These are phyloP conservation scores for Eimeria sp. DNA, from an alignment of 169 alveolate genomes.

Conservation along the genomic window DNA sequence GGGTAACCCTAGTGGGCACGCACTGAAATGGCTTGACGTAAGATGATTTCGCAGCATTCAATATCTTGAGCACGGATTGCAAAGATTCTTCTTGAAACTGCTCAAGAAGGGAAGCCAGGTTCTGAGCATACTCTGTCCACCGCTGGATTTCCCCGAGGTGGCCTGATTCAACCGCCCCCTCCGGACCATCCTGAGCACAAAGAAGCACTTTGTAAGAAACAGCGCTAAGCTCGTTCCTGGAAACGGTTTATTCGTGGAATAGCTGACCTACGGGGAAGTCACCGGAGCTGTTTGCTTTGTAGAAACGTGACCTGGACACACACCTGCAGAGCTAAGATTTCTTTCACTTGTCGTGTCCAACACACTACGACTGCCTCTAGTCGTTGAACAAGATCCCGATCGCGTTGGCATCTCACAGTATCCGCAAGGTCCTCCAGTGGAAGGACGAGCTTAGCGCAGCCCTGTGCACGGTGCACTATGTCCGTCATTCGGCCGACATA, in stretches of 20 bases:
- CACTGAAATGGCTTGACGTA: slow-evolving; percentile 91
- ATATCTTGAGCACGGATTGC: slow-evolving; percentile 90
- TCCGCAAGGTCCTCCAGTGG: slow-evolving; percentile 96
- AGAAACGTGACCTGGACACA: not conserved
- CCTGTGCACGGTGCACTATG: slow-evolving; percentile 71
- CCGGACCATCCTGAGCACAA: slow-evolving; percentile 56
- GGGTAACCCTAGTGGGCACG: slow-evolving; percentile 7
- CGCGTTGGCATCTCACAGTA: slow-evolving; percentile 93
- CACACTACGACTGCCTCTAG: slow-evolving; percentile 94
- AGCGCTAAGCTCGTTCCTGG: not conserved
- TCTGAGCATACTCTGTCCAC: slow-evolving; percentile 94
- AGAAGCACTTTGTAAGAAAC: not conserved
- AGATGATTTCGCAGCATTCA: slow-evolving; percentile 92
- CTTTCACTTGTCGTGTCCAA: slow-evolving; percentile 98
- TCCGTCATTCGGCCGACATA: slow-evolving; percentile 54
- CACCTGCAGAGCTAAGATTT: slow-evolving; percentile 94
- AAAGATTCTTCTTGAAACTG: slow-evolving; percentile 93
- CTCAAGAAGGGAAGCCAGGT: slow-evolving; percentile 90
- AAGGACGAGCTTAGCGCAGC: slow-evolving; percentile 82
- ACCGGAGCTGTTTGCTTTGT: not conserved
- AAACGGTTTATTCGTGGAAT: not conserved
- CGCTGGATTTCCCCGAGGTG: slow-evolving; percentile 96
- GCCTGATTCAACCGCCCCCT: slow-evolving; percentile 93
- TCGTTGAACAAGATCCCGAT: slow-evolving; percentile 95
- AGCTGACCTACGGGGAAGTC: not conserved